These are phyloP conservation scores for Syncephalastrum racemosum DNA, from an alignment of 371 early-diverging fungal species.

Conservation along the genomic window DNA sequence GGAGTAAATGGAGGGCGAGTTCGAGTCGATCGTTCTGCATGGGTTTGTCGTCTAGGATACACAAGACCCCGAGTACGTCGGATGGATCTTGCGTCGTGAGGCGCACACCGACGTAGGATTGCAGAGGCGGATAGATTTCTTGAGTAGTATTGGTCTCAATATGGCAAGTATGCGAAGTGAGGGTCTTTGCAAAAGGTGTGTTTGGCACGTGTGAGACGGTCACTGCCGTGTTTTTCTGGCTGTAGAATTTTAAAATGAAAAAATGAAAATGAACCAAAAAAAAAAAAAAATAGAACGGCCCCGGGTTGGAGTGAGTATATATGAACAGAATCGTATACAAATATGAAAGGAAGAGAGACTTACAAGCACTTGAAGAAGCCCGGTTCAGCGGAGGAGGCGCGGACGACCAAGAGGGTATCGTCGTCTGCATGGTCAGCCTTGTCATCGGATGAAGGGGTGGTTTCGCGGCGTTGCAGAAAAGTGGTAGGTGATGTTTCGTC, in stretches of 20 bases:
- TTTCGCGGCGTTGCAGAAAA: slow-evolving; percentile 3
- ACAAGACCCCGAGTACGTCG: slow-evolving; percentile 13
- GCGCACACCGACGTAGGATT: slow-evolving; percentile 16
- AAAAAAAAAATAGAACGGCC: slow-evolving; percentile 1
- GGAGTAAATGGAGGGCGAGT: slow-evolving; percentile 21
- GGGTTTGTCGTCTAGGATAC: slow-evolving; percentile 15
- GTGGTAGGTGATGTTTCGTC: not conserved
- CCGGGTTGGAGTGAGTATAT: not conserved
- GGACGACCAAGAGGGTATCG: slow-evolving; percentile 9
- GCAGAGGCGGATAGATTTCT: slow-evolving; percentile 5
- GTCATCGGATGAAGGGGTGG: slow-evolving; percentile 2
- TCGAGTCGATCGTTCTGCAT: slow-evolving; percentile 12
- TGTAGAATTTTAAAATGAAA: slow-evolving; percentile 7
- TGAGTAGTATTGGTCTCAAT: no score
- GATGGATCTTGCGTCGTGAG: slow-evolving; percentile 4
- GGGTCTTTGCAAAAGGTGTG: slow-evolving; percentile 12
- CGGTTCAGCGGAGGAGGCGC: slow-evolving; percentile 5
- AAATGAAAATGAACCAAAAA: slow-evolving; percentile 1
- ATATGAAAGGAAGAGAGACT: slow-evolving; percentile 5
- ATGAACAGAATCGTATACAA: not conserved
- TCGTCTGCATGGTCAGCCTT: slow-evolving; percentile 1
- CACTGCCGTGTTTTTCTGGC: slow-evolving; percentile 8
- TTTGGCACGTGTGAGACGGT: slow-evolving; percentile 10
- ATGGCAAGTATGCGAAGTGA: not conserved
- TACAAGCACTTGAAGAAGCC: slow-evolving; percentile 6